Evolutionary conservation across 495 filamentous ascomycete species (phyloP).

Genomic region (Lasiosphaeris hirsuta): DNA sequence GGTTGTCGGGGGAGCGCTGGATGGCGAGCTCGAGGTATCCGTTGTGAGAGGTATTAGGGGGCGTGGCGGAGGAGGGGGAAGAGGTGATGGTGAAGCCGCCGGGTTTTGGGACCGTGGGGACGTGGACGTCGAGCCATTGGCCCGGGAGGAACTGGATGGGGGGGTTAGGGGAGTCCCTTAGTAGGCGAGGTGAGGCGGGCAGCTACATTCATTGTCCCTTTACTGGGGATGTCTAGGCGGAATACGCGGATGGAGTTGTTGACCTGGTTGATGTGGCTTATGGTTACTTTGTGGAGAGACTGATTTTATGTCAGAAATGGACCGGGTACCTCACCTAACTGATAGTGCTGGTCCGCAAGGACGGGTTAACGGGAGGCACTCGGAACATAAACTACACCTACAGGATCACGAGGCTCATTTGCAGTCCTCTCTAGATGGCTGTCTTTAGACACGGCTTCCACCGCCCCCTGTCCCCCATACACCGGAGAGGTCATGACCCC

Average conservation of each 20-base stretch:
- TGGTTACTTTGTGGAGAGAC: slow-evolving; percentile 39
- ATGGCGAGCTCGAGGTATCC: slow-evolving; percentile 29
- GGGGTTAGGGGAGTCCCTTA: neutral
- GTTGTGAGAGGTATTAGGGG: slow-evolving; percentile 24
- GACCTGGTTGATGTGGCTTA: slow-evolving; percentile 32
- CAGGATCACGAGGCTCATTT: slow-evolving; percentile 61
- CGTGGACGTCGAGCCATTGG: slow-evolving; percentile 87
- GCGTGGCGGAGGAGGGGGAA: slow-evolving; percentile 45
- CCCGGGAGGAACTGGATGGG: slow-evolving; percentile 67
- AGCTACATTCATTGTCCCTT: slow-evolving; percentile 24
- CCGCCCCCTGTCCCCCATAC: neutral
- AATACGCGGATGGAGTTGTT: slow-evolving; percentile 39
- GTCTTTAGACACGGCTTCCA: slow-evolving; percentile 20
- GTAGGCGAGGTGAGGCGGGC: neutral
- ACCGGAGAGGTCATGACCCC: neutral
- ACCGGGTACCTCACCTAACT: too few relatives aligned
- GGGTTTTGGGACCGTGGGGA: slow-evolving; percentile 61
- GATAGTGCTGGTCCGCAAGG: neutral
- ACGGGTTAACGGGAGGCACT: neutral
- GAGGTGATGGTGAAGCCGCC: slow-evolving; percentile 91
- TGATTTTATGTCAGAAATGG: slow-evolving; percentile 8
- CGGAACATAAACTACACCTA: slow-evolving; percentile 15
- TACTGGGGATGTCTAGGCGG: slow-evolving; percentile 30
- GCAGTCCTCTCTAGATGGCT: slow-evolving; percentile 64
- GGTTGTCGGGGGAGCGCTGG: slow-evolving; percentile 25